Evolutionary conservation across 225 moss, liverwort and hornwort genomes (phyloP), one percentile per base, ranked within the genome.

Genomic region (Pseudoscleropodium purum): DNA sequence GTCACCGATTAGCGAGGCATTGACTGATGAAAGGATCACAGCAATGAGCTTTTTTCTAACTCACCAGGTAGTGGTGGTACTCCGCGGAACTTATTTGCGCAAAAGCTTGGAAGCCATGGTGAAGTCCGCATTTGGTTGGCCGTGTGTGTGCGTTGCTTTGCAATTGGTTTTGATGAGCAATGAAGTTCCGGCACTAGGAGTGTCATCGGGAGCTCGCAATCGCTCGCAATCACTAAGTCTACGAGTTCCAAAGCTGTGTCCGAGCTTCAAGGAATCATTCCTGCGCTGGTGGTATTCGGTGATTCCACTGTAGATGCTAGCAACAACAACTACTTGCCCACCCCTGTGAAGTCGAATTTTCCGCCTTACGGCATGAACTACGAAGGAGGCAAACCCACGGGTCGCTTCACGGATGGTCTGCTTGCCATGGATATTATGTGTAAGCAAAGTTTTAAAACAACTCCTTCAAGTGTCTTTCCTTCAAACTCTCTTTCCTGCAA

Each of bases 251-350:
- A 64, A 15, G 65, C 24, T 9, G 62, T 8, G 56, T 41, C 67
- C 1, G 87, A 88, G 64, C 34, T 64, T 51, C 75, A 15, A 51
- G 75, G 88, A 18, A 18, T 92, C 13, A 12, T 95, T 75, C 92
- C 94, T 7, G 94, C 96, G 7, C 63, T 96, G 36, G 91, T 98
- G 51, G 70, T 95, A 1, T 88, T 97, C 7, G 98, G 97, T 37
- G 98, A 98, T 89, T 97, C 98, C 39, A 97, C 96, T 7, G 94
- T 97, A 13, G 98, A 98, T 85, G 95, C 94, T 3, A 95, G 98
- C 41, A 94, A 94, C 84, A 97, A 97, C 89, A 96, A 95, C 86
- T 94, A 91, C 85, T 72, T 98, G 62, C 7, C n/a, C 34, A 98
- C 96, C 34, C 39, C 87, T 37, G 93, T 92, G 26, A 95, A 86